Base-by-base conservation (phyloP, 257 asterid species). In the Nicotiana noctiflora region DNA sequence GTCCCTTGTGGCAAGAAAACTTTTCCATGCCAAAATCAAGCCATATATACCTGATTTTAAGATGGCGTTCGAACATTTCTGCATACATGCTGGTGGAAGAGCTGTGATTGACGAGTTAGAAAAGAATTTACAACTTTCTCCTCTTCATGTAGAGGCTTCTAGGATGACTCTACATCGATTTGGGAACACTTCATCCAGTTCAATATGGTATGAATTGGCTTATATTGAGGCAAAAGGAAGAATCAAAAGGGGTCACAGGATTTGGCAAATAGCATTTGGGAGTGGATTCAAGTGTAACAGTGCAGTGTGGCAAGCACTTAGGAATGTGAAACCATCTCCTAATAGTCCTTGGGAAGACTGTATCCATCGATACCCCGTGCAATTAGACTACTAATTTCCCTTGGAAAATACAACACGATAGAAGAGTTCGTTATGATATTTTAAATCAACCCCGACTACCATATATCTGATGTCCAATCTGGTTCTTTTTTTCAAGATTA, bases 231-330 rank as follows among this genome's bases (percentile, higher is more conserved):
- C 89, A 0, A 88, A 86, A 49, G 84, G 89, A 68, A 84, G 89
- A 82, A 77, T 88, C 44, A 72, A 12, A 11, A 88, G 32, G 61
- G 89, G 91, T 21, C 62, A 88, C 60, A 67, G 87, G 4, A 79
- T 88, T 31, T 88, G 91, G 91, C 91, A 88, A 81, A 88, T 88
- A 34, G 89, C 89, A 0, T 88, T 88, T 25, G 90, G 90, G n/a
- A 40, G 49, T 8, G 49, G 49, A 40, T 40, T 40, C 49, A 40
- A 40, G 49, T 40, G 49, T 79, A 88, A 88, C 55, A 88, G 91
- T 81, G 88, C 89, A 31, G 91, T 88, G 19, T 88, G 91, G 91
- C 25, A 84, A 67, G 89, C 91, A 18, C 78, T 88, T 2, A 4
- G 25, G 49, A 57, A 88, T 57, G 89, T 84, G 55, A 83, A 82